Conservation (phyloP, 495 filamentous ascomycete species). For the Chaetomium tenue region DNA sequence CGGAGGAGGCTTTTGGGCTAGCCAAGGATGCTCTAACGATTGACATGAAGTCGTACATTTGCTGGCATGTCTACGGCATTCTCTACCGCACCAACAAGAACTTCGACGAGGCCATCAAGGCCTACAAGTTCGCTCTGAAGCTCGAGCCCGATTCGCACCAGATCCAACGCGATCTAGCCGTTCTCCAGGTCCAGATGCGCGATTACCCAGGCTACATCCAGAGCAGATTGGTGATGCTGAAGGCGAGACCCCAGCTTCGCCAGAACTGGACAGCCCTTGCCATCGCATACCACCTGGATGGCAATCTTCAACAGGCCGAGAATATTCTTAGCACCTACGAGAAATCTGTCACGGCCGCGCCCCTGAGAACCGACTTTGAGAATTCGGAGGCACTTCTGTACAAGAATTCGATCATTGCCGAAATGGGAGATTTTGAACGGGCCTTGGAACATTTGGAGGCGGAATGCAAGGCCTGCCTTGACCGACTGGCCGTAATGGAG, state of each 20-base stretch:
- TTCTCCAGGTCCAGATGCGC: slow-evolving; percentile 93
- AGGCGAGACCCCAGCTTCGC: slow-evolving; percentile 70
- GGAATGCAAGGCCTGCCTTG: slow-evolving; percentile 71
- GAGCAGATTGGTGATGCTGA: slow-evolving; percentile 79
- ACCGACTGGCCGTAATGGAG: slow-evolving; percentile 88
- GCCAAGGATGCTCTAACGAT: slow-evolving; percentile 87
- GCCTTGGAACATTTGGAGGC: slow-evolving; percentile 85
- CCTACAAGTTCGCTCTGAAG: slow-evolving; percentile 90
- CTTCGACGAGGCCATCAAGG: slow-evolving; percentile 97
- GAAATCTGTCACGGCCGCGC: slow-evolving; percentile 76
- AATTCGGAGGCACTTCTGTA: slow-evolving; percentile 96
- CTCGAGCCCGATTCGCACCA: slow-evolving; percentile 90
- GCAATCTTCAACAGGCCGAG: slow-evolving; percentile 81
- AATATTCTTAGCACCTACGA: slow-evolving; percentile 89
- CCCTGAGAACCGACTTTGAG: slow-evolving; percentile 74
- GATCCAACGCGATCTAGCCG: slow-evolving; percentile 89
- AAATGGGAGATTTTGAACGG: slow-evolving; percentile 70
- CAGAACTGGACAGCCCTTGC: slow-evolving; percentile 97
- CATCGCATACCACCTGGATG: slow-evolving; percentile 84
- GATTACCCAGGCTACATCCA: slow-evolving; percentile 93
- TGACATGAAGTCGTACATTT: slow-evolving; percentile 98
- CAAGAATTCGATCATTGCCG: slow-evolving; percentile 92
- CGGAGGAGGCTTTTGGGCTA: slow-evolving; percentile 87
- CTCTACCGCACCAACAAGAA: slow-evolving; percentile 91
- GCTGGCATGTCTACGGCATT: slow-evolving; percentile 99